Evolutionary conservation across 176 grass and related monocot species (phyloP).

Genomic region (Ananas comosus): DNA sequence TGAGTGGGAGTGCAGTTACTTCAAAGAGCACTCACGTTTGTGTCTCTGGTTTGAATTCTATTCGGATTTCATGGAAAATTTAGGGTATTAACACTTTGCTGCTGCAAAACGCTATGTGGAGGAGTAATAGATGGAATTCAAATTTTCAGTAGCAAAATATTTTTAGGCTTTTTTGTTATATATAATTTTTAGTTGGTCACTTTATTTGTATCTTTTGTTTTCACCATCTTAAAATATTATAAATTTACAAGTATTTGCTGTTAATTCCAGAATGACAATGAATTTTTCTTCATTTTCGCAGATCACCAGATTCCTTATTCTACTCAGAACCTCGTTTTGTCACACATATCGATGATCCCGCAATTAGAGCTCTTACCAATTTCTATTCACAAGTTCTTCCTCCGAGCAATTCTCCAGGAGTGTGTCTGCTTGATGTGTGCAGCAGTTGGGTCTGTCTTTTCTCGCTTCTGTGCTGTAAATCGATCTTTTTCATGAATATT

Average conservation of each 20-base stretch:
- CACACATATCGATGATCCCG: slow-evolving; percentile 82
- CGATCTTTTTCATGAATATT: slow-evolving; percentile 3
- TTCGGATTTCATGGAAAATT: no score
- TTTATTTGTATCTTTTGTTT: no score
- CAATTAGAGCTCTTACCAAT: slow-evolving; percentile 67
- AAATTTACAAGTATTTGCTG: no score
- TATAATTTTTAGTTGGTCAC: no score
- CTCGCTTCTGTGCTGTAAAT: background rate
- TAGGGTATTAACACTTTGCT: no score
- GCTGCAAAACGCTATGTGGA: background rate
- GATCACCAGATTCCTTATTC: slow-evolving; percentile 61
- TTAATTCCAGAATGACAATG: no score
- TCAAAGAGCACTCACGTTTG: no score
- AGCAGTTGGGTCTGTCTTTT: slow-evolving; percentile 83
- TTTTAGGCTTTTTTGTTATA: background rate
- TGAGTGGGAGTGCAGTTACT: no score
- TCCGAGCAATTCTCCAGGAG: slow-evolving; percentile 55
- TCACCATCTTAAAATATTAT: no score
- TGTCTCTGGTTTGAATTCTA: no score
- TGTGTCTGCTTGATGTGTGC: slow-evolving; percentile 74
- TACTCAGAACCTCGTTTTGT: slow-evolving; percentile 90
- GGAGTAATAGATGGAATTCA: background rate
- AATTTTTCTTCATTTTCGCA: slow-evolving; percentile 4
- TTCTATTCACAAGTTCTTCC: slow-evolving; percentile 90
- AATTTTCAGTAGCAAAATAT: background rate